phyloP scores from a whole-genome alignment of 768 basidiomycete species.

The Rhodosporidiobolus odoratus region DNA sequence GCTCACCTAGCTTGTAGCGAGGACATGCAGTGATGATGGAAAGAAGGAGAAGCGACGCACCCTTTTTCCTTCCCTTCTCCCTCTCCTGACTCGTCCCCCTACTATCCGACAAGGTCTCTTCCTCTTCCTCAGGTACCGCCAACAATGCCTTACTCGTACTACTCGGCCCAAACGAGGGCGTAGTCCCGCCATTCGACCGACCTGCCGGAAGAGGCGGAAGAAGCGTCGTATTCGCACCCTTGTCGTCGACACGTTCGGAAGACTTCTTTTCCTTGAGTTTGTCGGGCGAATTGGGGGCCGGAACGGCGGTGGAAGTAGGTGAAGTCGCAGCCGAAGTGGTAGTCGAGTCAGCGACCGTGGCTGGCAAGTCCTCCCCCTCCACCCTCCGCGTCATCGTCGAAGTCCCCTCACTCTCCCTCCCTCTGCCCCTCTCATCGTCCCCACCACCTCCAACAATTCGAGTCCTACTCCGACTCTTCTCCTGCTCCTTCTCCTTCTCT shows the following conservation, averaged over 20 bases:
- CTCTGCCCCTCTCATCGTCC: neutral
- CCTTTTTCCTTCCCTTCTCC: neutral
- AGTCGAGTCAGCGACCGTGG: too few relatives aligned
- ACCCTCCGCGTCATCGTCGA: too few relatives aligned
- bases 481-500: neutral
- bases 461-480: too few relatives aligned
- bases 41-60: neutral
- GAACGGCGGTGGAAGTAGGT: too few relatives aligned
- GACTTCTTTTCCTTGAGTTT: too few relatives aligned
- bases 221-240: neutral
- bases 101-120: neutral
- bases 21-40: too few relatives aligned
- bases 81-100: neutral
- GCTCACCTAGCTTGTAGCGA: too few relatives aligned
- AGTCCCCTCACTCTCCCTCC: neutral
- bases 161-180: too few relatives aligned
- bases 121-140: slow-evolving; percentile 30
- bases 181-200: neutral
- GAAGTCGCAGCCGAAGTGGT: too few relatives aligned
- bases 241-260: too few relatives aligned
- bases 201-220: neutral
- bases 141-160: slow-evolving; percentile 29
- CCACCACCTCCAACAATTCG: neutral
- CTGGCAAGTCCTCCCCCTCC: too few relatives aligned
- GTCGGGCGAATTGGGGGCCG: too few relatives aligned